A percentile compares a stretch with the other conserved stretches of the same genome.
Evolutionary conservation across 129 eudicot genomes (phyloP).

Genomic region (Artemisia argyi): DNA sequence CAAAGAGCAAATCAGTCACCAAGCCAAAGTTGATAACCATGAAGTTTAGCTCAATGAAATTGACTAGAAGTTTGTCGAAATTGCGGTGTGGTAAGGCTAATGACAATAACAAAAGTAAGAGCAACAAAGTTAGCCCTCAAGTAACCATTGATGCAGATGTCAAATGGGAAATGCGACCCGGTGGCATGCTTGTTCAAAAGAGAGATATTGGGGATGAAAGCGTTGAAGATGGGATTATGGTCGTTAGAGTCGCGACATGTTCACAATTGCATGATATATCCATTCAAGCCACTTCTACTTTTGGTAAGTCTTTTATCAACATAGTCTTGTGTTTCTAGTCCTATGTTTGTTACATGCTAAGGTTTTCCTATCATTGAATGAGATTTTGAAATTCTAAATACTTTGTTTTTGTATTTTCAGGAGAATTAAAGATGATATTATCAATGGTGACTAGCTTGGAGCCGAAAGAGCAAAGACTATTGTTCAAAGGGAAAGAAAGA

Average conservation of each 20-base stretch:
- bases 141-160: constrained; percentile 36
- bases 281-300: constrained; percentile 71
- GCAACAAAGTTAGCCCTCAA: constrained; percentile 2
- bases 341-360: neutral
- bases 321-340: neutral
- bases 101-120: constrained; percentile 21
- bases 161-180: constrained; percentile 84
- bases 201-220: constrained; percentile 45
- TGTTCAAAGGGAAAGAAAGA: constrained; percentile 83
- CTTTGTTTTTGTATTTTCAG: constrained; percentile 24
- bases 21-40: constrained; percentile 22
- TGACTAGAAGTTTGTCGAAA: constrained; percentile 64
- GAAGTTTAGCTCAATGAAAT: constrained; percentile 66
- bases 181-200: constrained; percentile 93
- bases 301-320: constrained; percentile 49
- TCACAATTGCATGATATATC: constrained; percentile 71
- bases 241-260: constrained; percentile 59
- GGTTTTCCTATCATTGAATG: neutral
- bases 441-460: constrained; percentile 63
- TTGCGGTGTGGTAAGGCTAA: constrained; percentile 37
- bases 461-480: constrained; percentile 74
- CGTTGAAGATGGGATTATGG: constrained; percentile 41
- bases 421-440: constrained; percentile 68
- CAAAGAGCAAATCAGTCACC: constrained; percentile 1
- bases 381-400: neutral